Evolutionary conservation across 768 basidiomycete genomes (phyloP).

Genomic region (Clitopilus hobsonii): DNA sequence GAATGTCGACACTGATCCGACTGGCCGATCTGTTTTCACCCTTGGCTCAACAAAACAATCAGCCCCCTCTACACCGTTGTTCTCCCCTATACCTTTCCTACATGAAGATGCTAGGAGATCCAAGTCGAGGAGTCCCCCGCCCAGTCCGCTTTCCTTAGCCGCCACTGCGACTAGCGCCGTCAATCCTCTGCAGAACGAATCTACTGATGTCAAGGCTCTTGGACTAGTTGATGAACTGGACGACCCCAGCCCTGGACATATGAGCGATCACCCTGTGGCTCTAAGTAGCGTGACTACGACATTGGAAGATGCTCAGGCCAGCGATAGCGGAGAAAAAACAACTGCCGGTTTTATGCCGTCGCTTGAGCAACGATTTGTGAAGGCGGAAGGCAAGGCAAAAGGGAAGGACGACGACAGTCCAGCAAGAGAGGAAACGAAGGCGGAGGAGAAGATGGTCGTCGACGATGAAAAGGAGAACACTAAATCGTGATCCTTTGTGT

Average conservation of each 20-base stretch:
- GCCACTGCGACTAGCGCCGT: constrained; percentile 27
- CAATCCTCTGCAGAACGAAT: constrained; percentile 21
- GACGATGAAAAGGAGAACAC: constrained; percentile 56
- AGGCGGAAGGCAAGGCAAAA: constrained; percentile 28
- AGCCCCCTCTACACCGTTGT: constrained; percentile 72
- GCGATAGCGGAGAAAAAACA: constrained; percentile 12
- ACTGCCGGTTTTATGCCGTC: constrained; percentile 47
- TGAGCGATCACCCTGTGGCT: constrained; percentile 76
- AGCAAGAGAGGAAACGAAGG: constrained; percentile 18
- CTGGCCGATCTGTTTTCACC: constrained; percentile 35
- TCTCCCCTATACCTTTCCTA: constrained; percentile 84
- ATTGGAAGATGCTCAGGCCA: constrained; percentile 6
- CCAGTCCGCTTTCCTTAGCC: constrained; percentile 60
- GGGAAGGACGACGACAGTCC: constrained; percentile 23
- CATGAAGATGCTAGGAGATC: constrained; percentile 81
- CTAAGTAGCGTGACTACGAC: constrained; percentile 59
- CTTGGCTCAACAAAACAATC: constrained; percentile 45
- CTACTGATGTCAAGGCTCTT: constrained; percentile 45
- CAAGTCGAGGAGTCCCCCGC: constrained; percentile 74
- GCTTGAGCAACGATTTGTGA: constrained; percentile 59
- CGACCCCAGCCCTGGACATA: constrained; percentile 77
- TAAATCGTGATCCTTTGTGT: constrained; percentile 20
- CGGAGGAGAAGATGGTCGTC: constrained; percentile 30
- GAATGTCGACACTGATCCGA: constrained; percentile 31
- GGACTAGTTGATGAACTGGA: constrained; percentile 86